These are phyloP conservation scores for Trichosanthes cucumerina DNA, from an alignment of 306 rosid genomes.

Conservation along the genomic window DNA sequence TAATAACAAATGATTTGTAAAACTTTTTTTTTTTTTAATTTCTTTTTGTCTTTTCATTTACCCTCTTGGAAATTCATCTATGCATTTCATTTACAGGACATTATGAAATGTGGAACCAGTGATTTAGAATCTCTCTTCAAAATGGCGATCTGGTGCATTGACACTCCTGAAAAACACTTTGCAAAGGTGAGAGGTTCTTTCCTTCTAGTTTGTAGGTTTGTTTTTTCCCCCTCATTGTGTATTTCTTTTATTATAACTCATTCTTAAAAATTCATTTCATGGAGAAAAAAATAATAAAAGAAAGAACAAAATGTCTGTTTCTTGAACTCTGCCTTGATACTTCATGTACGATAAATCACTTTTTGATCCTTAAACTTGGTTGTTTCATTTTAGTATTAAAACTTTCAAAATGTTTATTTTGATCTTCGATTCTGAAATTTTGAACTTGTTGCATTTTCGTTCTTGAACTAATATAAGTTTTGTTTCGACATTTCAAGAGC, in stretches of 20 bases:
- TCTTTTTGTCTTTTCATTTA: neutral
- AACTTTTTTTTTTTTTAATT: neutral
- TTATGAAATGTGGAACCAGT: conserved; percentile 39
- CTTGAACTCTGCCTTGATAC: neutral
- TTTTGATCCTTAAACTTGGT: neutral
- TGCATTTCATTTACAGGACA: conserved; percentile 39
- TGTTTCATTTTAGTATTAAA: neutral
- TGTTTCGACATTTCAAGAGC: neutral
- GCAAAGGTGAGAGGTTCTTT: conserved; percentile 48
- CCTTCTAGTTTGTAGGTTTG: neutral
- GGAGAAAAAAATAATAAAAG: neutral
- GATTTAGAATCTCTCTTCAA: conserved; percentile 47
- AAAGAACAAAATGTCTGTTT: neutral
- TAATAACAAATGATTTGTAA: neutral
- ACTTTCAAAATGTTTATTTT: too few species aligned
- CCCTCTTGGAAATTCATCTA: neutral
- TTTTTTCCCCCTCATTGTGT: neutral
- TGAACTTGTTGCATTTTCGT: neutral
- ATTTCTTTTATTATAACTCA: neutral
- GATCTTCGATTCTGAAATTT: neutral
- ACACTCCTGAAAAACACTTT: conserved; percentile 70
- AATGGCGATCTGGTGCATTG: conserved; percentile 47
- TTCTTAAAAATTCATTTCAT: neutral
- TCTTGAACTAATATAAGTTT: too few species aligned
- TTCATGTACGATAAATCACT: neutral